These are phyloP conservation scores for Volutella citrinella DNA, from an alignment of 2,329 filamentous ascomycete genomes.

Conservation along the genomic window DNA sequence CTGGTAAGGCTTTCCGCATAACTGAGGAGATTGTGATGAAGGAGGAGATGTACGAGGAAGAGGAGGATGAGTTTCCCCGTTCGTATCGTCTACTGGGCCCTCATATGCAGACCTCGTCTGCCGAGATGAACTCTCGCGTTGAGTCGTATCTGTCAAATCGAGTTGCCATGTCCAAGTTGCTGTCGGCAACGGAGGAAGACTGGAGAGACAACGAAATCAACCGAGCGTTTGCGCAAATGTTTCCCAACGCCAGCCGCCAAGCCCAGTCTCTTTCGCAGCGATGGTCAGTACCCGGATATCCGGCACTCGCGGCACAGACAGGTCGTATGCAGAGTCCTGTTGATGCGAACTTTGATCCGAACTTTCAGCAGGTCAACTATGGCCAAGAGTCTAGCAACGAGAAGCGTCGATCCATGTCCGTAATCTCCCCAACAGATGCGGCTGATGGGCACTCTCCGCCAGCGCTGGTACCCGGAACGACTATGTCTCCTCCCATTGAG, in stretches of 20 bases:
- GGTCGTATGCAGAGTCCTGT: constrained; percentile 13
- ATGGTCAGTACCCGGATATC: constrained; percentile 17
- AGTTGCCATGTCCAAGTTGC: constrained; percentile 40
- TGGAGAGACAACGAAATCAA: constrained; percentile 47
- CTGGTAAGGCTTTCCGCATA: constrained; percentile 77
- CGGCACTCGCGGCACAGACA: constrained; percentile 4
- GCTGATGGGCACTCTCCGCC: constrained; percentile 21
- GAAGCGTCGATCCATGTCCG: constrained; percentile 18
- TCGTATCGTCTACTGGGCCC: constrained; percentile 63
- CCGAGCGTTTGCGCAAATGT: constrained; percentile 43
- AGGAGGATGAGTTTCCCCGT: constrained; percentile 75
- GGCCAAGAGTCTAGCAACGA: constrained; percentile 7
- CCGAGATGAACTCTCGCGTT: constrained; percentile 60
- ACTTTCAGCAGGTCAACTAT: constrained; percentile 24
- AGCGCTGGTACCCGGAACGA: constrained; percentile 25
- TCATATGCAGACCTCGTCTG: constrained; percentile 57
- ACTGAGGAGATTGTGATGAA: constrained; percentile 83
- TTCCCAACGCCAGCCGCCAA: constrained; percentile 36
- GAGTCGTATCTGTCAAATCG: constrained; percentile 45
- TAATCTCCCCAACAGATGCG: constrained; percentile 13
- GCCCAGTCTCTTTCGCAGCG: constrained; percentile 22
- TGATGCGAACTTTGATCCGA: constrained; percentile 16
- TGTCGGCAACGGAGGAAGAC: constrained; percentile 33
- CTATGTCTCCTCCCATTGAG: too few species aligned
- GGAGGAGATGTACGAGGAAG: constrained; percentile 96